Conservation (phyloP, 1,284 basidiomycete species). For the Fomitopsis betulina region DNA sequence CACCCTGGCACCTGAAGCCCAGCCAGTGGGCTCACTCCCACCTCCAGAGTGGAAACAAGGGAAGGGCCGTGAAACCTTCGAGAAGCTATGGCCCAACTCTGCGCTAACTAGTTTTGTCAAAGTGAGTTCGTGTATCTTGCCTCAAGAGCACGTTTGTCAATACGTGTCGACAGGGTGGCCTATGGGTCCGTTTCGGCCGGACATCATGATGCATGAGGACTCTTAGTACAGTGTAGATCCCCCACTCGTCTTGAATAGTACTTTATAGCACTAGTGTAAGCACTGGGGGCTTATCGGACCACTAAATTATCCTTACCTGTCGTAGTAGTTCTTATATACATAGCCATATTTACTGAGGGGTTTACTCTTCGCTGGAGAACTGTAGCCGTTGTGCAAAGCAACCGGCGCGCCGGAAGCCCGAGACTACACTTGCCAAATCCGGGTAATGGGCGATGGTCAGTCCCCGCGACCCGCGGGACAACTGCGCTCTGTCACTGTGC, state of each 20-base stretch:
- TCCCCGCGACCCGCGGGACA: neutral
- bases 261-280: neutral
- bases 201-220: neutral
- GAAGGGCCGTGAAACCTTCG: conserved; percentile 48
- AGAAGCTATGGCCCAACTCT: conserved; percentile 54
- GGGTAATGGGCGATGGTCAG: neutral
- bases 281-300: neutral
- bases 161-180: conserved; percentile 7
- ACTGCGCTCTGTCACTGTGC: neutral
- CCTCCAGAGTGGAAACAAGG: conserved; percentile 54
- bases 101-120: conserved; percentile 61
- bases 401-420: neutral
- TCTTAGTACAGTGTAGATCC: neutral
- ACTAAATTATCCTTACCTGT: too few species aligned
- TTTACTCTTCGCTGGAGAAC: too few species aligned
- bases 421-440: neutral
- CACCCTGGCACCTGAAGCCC: conserved; percentile 52
- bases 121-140: conserved; percentile 29
- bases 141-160: neutral
- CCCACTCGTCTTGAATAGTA: neutral
- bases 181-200: conserved; percentile 11
- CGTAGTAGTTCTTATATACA: too few species aligned
- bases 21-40: conserved; percentile 56
- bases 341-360: too few species aligned
- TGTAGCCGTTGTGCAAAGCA: neutral